Conservation (phyloP, 345 rosid genomes). For the Isatis tinctoria region DNA sequence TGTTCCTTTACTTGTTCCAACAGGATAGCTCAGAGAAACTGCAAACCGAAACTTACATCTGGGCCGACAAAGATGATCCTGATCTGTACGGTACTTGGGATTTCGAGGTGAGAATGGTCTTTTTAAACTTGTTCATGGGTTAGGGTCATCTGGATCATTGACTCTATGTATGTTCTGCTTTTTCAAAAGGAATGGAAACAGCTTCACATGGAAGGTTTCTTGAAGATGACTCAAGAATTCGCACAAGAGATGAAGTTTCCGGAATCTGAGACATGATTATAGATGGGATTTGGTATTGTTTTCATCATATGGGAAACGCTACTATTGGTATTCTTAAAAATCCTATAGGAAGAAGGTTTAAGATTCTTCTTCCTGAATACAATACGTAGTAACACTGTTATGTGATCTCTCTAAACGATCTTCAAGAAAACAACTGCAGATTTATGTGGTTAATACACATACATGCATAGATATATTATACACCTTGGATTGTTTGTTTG, state of each 20-base stretch:
- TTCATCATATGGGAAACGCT: not conserved
- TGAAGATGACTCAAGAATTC: constrained; percentile 63
- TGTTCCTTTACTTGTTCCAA: not conserved
- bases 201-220: constrained; percentile 56
- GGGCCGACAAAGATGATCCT: constrained; percentile 64
- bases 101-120: constrained; percentile 52
- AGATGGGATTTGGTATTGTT: not conserved
- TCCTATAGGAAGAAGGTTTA: not conserved
- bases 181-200: constrained; percentile 60
- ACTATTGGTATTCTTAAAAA: not conserved
- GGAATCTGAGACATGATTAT: constrained; percentile 48
- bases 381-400: not conserved
- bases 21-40: constrained; percentile 56
- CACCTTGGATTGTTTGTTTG: not conserved
- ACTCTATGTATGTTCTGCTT: no score
- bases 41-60: constrained; percentile 56
- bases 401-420: not conserved
- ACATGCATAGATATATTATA: not conserved
- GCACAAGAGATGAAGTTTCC: constrained; percentile 55
- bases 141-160: no score
- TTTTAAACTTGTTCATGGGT: not conserved
- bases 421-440: not conserved
- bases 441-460: not conserved
- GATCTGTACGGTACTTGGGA: constrained; percentile 77
- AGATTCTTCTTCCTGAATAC: not conserved